Evolutionary conservation across 768 basidiomycete genomes (phyloP).

Genomic region (Chalciporus piperatus): DNA sequence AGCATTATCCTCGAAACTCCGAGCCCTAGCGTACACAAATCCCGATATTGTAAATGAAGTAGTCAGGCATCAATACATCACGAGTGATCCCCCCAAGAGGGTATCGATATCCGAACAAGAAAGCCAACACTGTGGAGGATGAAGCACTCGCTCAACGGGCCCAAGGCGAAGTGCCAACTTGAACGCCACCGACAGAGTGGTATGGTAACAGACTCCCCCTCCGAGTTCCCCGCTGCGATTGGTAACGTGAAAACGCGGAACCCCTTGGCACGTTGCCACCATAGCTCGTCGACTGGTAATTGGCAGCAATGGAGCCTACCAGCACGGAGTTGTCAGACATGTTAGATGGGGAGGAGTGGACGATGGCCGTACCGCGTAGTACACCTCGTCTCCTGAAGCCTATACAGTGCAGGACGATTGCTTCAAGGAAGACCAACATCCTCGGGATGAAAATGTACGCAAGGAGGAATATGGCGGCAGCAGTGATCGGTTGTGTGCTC

Average conservation of each 20-base stretch:
- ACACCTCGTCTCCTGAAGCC: neutral
- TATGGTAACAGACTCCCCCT: neutral
- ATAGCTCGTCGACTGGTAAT: slow-evolving; percentile 21
- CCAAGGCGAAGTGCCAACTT: slow-evolving; percentile 2
- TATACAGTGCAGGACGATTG: neutral
- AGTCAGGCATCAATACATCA: neutral
- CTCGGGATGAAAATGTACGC: slow-evolving; percentile 7
- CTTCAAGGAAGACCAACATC: neutral
- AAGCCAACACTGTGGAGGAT: too few relatives aligned
- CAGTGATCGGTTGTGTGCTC: slow-evolving; percentile 11
- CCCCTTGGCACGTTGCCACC: slow-evolving; percentile 14
- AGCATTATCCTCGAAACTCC: too few relatives aligned
- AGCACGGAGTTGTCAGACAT: too few relatives aligned
- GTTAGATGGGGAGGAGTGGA: neutral
- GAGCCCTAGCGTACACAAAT: too few relatives aligned
- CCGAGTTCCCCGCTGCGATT: slow-evolving; percentile 7
- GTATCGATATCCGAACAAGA: too few relatives aligned
- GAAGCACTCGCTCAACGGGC: neutral
- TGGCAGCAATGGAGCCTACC: slow-evolving; percentile 12
- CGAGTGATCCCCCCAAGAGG: too few relatives aligned
- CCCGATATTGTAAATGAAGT: neutral
- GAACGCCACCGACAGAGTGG: neutral
- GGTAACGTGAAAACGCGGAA: slow-evolving; percentile 8
- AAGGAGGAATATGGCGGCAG: slow-evolving; percentile 10
- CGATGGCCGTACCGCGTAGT: slow-evolving; percentile 11